Percentiles rank a stretch among this genome's conserved stretches.
phyloP scores from a whole-genome alignment of 495 filamentous ascomycete species.

The Podospora pseudocomata region DNA sequence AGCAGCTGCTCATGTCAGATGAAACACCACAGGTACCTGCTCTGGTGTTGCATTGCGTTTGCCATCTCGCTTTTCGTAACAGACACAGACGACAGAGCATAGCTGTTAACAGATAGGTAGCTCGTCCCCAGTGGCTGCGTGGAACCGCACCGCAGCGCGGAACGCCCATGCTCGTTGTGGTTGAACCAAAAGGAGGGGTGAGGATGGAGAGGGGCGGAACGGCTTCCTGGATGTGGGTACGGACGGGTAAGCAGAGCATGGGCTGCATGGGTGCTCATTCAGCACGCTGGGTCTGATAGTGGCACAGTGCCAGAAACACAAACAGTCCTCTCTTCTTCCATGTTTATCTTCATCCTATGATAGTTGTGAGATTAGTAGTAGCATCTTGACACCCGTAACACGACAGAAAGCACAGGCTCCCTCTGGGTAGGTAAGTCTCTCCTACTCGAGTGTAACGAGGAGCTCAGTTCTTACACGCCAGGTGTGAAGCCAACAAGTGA shows the following conservation, averaged over 20 bases:
- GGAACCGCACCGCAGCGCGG: conserved; percentile 1
- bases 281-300: neutral
- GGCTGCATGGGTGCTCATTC: conserved; percentile 10
- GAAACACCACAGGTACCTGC: neutral
- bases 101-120: neutral
- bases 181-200: neutral
- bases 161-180: neutral
- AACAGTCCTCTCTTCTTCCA: neutral
- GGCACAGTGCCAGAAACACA: neutral
- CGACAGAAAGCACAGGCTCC: neutral
- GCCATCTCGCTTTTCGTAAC: neutral
- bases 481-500: neutral
- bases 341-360: neutral
- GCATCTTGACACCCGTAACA: neutral
- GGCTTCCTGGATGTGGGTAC: conserved; percentile 12
- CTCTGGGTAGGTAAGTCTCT: neutral
- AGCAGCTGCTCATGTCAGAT: neutral
- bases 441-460: neutral
- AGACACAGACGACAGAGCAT: neutral
- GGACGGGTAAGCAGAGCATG: conserved; percentile 9
- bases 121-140: conserved; percentile 2
- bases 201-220: conserved; percentile 18
- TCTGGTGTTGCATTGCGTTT: neutral
- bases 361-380: neutral
- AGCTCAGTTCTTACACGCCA: neutral